These are phyloP conservation scores for Pseudozyma hubeiensis DNA, from an alignment of 1,284 basidiomycete genomes.

Conservation along the genomic window DNA sequence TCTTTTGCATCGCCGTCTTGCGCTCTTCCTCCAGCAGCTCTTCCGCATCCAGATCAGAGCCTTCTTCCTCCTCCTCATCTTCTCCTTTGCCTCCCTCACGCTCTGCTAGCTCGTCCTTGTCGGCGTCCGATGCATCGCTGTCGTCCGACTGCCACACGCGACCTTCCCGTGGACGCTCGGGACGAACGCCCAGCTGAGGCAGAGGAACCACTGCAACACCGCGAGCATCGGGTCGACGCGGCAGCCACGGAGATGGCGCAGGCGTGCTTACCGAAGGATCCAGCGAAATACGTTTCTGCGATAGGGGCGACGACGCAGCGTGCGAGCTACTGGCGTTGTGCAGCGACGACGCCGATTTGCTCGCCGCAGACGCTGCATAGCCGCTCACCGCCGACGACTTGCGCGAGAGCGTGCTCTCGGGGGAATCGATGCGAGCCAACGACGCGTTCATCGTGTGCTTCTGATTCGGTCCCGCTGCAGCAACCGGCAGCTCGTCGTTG, in stretches of 20 bases:
- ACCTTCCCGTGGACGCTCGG: slow-evolving; percentile 62
- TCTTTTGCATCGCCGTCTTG: slow-evolving; percentile 60
- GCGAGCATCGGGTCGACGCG: slow-evolving; percentile 62
- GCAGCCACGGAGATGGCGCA: slow-evolving; percentile 55
- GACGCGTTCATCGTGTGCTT: neutral
- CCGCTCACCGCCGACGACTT: slow-evolving; percentile 37
- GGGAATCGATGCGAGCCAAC: slow-evolving; percentile 22
- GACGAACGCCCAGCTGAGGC: slow-evolving; percentile 63
- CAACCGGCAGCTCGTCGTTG: neutral
- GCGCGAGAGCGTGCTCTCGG: slow-evolving; percentile 34
- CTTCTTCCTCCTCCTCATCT: slow-evolving; percentile 52
- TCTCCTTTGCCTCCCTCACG: slow-evolving; percentile 18
- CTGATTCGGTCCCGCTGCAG: neutral
- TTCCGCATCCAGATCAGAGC: slow-evolving; percentile 54
- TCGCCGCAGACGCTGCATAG: slow-evolving; percentile 27
- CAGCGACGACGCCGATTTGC: slow-evolving; percentile 42
- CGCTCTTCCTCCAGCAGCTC: slow-evolving; percentile 61
- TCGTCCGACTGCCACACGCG: slow-evolving; percentile 60
- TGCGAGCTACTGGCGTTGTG: slow-evolving; percentile 15
- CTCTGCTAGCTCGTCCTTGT: slow-evolving; percentile 12
- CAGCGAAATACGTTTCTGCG: slow-evolving; percentile 33
- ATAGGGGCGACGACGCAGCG: slow-evolving; percentile 26
- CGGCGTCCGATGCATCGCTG: slow-evolving; percentile 37
- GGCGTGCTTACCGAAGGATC: slow-evolving; percentile 61
- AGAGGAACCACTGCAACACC: slow-evolving; percentile 63